Evolutionary conservation across 441 rosid genomes (phyloP).

Genomic region (Metrosideros polymorpha): DNA sequence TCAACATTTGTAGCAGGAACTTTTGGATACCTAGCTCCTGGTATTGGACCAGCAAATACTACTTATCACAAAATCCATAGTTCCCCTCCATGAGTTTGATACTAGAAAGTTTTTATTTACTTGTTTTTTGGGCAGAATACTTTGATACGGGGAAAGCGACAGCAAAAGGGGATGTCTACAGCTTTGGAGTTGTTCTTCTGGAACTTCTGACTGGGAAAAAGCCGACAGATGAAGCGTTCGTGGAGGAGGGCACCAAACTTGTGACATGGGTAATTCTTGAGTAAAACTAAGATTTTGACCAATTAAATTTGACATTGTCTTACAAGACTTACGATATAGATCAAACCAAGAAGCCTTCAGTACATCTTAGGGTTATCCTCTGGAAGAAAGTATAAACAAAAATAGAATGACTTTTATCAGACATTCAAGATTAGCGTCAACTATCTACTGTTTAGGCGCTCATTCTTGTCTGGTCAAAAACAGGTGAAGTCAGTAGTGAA

Average conservation of each 20-base stretch:
- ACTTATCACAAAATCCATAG: neutral
- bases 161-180: conserved; percentile 83
- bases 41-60: conserved; percentile 17
- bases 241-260: conserved; percentile 85
- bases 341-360: neutral
- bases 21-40: conserved; percentile 86
- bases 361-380: neutral
- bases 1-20: conserved; percentile 82
- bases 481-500: conserved; percentile 73
- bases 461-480: neutral
- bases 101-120: neutral
- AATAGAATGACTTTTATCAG: neutral
- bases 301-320: neutral
- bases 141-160: conserved; percentile 82
- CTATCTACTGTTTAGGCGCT: neutral
- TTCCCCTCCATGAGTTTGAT: neutral
- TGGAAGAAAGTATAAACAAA: neutral
- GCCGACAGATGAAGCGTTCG: conserved; percentile 67
- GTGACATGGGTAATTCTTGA: conserved; percentile 64
- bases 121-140: conserved; percentile 42
- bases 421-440: neutral
- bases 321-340: neutral
- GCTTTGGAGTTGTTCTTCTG: conserved; percentile 73
- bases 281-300: neutral
- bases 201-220: conserved; percentile 76